phyloP scores from a whole-genome alignment of 2,329 filamentous ascomycete species.

The Curvularia verruculosa region DNA sequence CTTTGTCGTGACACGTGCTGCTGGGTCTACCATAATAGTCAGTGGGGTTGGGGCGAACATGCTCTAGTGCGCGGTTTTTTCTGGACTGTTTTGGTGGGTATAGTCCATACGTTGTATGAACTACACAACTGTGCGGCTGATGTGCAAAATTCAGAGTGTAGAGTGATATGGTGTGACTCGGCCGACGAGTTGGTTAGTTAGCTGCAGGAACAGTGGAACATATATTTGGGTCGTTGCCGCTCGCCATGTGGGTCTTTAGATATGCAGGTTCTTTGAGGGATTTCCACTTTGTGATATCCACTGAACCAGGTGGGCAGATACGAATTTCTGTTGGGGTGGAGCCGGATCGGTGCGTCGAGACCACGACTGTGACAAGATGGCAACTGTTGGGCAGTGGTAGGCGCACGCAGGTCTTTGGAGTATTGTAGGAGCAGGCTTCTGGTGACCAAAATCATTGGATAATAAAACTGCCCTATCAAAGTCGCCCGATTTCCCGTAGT shows the following conservation, averaged over 20 bases:
- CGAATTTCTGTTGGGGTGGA: background rate
- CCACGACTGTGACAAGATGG: too few relatives aligned
- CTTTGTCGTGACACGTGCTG: background rate
- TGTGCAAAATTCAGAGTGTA: background rate
- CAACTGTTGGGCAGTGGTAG: background rate
- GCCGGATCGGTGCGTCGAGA: background rate
- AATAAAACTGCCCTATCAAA: too few relatives aligned
- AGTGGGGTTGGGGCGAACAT: background rate
- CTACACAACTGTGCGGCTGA: background rate
- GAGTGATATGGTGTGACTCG: background rate
- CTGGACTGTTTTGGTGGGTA: background rate
- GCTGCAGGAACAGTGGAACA: constrained; percentile 7
- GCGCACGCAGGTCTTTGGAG: background rate
- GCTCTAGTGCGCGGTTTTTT: background rate
- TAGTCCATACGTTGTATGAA: background rate
- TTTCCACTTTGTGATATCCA: constrained; percentile 1
- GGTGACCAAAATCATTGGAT: too few relatives aligned
- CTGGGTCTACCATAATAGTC: background rate
- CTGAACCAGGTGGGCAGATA: background rate
- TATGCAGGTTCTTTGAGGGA: background rate
- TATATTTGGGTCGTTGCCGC: background rate
- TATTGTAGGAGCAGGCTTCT: too few relatives aligned
- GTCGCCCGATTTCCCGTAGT: too few relatives aligned
- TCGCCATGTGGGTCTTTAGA: background rate
- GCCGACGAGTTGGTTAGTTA: background rate